phyloP scores from a whole-genome alignment of 768 basidiomycete species.

The Hygrophorus pudorinus region DNA sequence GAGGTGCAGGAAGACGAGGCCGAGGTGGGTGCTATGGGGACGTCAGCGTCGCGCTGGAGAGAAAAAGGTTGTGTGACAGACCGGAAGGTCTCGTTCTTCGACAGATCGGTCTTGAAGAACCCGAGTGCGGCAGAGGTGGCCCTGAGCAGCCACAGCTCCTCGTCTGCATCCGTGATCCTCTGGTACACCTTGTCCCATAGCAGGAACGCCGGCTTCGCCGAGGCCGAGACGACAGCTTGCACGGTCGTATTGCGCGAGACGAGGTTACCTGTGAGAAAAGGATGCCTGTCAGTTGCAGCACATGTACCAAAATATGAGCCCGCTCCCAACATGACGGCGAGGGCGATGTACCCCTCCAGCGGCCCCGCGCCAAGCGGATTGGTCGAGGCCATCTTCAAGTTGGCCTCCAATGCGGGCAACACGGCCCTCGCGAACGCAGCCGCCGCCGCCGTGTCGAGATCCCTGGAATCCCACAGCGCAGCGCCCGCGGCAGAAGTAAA shows the following conservation, averaged over 20 bases:
- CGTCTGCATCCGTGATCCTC: constrained; percentile 49
- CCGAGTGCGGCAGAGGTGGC: constrained; percentile 43
- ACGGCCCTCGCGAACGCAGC: constrained; percentile 44
- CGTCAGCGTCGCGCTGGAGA: constrained; percentile 1
- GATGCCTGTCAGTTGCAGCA: too few relatives aligned
- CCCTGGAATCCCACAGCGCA: constrained; percentile 39
- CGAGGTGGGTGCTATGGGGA: constrained; percentile 43
- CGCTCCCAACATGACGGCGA: constrained; percentile 59
- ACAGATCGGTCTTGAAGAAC: constrained; percentile 39
- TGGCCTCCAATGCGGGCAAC: constrained; percentile 54
- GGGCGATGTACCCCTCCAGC: constrained; percentile 78
- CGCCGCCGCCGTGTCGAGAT: constrained; percentile 31
- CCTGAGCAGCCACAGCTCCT: constrained; percentile 70
- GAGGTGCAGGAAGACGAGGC: constrained; percentile 59
- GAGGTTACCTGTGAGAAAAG: constrained; percentile 26
- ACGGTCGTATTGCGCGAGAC: constrained; percentile 38
- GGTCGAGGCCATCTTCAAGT: constrained; percentile 52
- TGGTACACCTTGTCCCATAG: constrained; percentile 83
- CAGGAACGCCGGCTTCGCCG: constrained; percentile 74
- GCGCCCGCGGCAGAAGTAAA: constrained; percentile 56
- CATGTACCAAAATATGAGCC: constrained; percentile 39
- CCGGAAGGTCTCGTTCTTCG: constrained; percentile 47
- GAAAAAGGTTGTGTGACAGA: constrained; percentile 18
- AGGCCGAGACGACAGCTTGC: constrained; percentile 35
- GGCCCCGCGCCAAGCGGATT: constrained; percentile 60